phyloP scores from a whole-genome alignment of 108 stramenopile species.

The Parmales sp. region DNA sequence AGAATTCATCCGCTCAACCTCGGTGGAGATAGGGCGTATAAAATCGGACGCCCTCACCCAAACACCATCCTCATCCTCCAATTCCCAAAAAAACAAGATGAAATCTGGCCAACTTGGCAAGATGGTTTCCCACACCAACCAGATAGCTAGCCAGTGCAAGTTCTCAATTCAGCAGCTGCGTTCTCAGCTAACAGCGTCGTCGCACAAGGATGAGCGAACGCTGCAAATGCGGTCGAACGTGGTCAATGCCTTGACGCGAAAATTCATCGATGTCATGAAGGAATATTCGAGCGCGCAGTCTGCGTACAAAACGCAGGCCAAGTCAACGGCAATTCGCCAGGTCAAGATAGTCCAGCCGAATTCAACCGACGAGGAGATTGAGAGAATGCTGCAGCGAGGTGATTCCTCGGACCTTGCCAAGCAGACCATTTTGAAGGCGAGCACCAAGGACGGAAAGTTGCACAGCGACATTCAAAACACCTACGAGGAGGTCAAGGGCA shows the following conservation, averaged over 20 bases:
- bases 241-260: background rate
- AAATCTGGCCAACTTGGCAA: no score
- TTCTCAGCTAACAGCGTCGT: no score
- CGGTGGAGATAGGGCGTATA: no score
- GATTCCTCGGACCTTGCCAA: background rate
- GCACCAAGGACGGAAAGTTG: background rate
- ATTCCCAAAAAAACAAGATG: no score
- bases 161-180: no score
- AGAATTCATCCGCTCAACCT: no score
- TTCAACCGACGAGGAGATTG: background rate
- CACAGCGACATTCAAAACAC: background rate
- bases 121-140: no score
- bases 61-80: no score
- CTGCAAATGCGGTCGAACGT: background rate
- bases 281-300: background rate
- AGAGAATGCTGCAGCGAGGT: no score
- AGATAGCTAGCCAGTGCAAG: no score
- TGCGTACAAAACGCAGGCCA: background rate
- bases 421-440: background rate
- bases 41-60: no score
- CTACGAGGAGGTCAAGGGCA: background rate
- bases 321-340: background rate
- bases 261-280: constrained; percentile 1
- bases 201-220: no score
- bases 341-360: background rate